Evolutionary conservation across 2,329 filamentous ascomycete genomes (phyloP), one percentile per base, ranked within the genome.

Genomic region (Curvularia hawaiiensis): DNA sequence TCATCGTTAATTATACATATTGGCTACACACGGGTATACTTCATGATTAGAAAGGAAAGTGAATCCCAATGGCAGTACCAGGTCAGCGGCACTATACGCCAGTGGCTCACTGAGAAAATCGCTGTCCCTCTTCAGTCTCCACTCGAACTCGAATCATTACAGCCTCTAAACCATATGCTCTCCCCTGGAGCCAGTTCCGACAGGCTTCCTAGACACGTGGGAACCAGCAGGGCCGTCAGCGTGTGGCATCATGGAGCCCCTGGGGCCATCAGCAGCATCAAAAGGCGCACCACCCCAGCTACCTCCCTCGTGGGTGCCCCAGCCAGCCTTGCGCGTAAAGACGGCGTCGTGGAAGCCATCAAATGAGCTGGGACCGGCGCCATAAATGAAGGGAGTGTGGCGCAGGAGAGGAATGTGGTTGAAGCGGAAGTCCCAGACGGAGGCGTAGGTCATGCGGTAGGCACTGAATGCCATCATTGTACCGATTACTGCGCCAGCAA

Each of bases 381-480:
- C 78, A 59, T 85, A 87, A 22, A 78, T 74, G 67, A 87, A 88
- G 0, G 85, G 79, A 20, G 80, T 76, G 41, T 81, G 79, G 20
- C 87, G 82, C 63, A 85, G 83, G 5, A 91, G 80, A 1, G 88
- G 87, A 31, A 90, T 83, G 69, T 90, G 88, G 69, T 85, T 85
- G 74, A 80, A 87, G 11, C 88, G 78, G 81, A 86, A 90, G 71
- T 91, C 87, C 84, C 87, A 90, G 50, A 90, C 79, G 9, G 83
- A 79, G 0, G 87, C 86, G 64, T 89, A 91, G 2, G 84, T 82
- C 86, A 89, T 89, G 52, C 88, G 79, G 71, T 90, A 90, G 0
- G 83, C 72, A 1, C 82, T 84, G 65, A 90, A 86, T 0, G 88
- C 88, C 75, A 90, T 85, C 58, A 85, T 70, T 2, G 83, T 86